A percentile compares a stretch with the other conserved stretches of the same genome.
Evolutionary conservation across 257 asterid genomes (phyloP).

Genomic region (Solanum neorickii): DNA sequence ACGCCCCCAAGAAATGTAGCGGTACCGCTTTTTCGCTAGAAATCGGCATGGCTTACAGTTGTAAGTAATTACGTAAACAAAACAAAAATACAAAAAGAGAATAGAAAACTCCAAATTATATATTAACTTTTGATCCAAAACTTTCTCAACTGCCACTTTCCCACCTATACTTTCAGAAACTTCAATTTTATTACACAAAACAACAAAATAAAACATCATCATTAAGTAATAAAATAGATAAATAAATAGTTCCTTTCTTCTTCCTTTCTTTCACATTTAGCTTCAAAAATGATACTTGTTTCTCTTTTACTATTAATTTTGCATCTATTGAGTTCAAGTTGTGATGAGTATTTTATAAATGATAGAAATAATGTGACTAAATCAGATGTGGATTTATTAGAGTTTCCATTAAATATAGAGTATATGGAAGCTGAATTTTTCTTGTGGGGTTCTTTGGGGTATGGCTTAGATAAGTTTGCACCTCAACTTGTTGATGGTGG

Average conservation of each 20-base stretch:
- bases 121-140: background rate
- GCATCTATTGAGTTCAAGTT: background rate
- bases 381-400: conserved; percentile 42
- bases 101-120: background rate
- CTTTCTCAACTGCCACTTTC: background rate
- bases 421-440: conserved; percentile 78
- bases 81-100: background rate
- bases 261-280: background rate
- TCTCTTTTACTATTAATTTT: background rate
- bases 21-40: background rate
- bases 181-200: background rate
- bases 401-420: conserved; percentile 70
- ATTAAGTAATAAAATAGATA: background rate
- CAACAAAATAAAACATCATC: background rate
- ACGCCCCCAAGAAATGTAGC: background rate
- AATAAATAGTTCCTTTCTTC: background rate
- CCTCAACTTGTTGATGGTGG: conserved; percentile 53
- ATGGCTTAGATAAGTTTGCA: conserved; percentile 39
- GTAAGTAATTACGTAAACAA: background rate
- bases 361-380: conserved; percentile 4
- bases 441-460: conserved; percentile 55
- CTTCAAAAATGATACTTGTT: background rate
- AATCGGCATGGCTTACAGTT: background rate
- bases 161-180: background rate
- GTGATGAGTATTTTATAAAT: background rate